phyloP scores from a whole-genome alignment of 192 early-diverging fungal species.

The Podila horticola region DNA sequence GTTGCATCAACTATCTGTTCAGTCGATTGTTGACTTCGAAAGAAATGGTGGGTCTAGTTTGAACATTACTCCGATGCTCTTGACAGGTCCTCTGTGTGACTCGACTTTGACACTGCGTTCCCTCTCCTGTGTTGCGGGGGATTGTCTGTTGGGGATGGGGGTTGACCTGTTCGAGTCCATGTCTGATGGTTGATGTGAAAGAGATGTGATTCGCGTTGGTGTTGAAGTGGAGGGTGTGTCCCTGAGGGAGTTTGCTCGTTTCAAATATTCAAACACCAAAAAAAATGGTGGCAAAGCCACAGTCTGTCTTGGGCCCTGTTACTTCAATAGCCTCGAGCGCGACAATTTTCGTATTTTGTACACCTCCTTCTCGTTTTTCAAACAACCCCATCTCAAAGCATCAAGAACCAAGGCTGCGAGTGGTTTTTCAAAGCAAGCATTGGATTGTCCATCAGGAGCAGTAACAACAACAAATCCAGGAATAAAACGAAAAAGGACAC shows the following conservation, averaged over 20 bases:
- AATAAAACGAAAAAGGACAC: background rate
- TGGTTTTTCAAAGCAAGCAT: too few species aligned
- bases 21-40: background rate
- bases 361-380: too few species aligned
- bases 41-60: background rate
- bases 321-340: too few species aligned
- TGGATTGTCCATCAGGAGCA: background rate
- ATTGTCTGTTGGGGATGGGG: constrained; percentile 29
- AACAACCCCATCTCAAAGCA: too few species aligned
- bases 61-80: constrained; percentile 29
- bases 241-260: background rate
- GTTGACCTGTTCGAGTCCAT: constrained; percentile 51
- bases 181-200: background rate
- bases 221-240: background rate
- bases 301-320: too few species aligned
- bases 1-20: background rate
- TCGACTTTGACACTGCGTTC: constrained; percentile 38
- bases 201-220: background rate
- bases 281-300: too few species aligned
- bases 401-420: too few species aligned
- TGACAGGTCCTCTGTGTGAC: constrained; percentile 26
- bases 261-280: too few species aligned
- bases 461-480: background rate
- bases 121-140: constrained; percentile 34
- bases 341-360: too few species aligned